These are phyloP conservation scores for Pseudogymnoascus verrucosus DNA, from an alignment of 2,329 filamentous ascomycete genomes.

Conservation along the genomic window DNA sequence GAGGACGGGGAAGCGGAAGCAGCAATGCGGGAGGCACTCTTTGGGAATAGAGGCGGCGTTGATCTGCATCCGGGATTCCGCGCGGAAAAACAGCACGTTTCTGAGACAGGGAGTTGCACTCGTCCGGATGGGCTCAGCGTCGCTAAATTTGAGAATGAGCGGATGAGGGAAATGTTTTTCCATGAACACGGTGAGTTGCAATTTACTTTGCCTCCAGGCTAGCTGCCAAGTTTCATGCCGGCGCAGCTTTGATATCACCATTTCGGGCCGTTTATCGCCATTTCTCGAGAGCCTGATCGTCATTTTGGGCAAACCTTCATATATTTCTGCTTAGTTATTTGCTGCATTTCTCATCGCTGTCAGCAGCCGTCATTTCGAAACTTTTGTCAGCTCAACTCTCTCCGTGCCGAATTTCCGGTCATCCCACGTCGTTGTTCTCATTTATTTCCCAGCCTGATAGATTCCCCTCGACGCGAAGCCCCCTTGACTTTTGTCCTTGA, in stretches of 20 bases:
- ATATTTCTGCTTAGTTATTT: background rate
- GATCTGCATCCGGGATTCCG: constrained; percentile 3
- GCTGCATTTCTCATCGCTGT: background rate
- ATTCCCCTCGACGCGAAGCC: background rate
- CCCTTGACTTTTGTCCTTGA: background rate
- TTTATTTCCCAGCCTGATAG: background rate
- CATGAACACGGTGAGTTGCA: background rate
- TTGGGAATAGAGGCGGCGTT: background rate
- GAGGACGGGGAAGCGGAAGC: background rate
- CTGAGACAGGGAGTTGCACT: background rate
- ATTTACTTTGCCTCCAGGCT: background rate
- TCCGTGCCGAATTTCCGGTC: background rate
- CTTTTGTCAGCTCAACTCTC: background rate
- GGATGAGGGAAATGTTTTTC: background rate
- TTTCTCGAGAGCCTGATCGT: background rate
- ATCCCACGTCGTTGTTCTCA: background rate
- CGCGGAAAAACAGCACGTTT: background rate
- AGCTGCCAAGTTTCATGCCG: background rate
- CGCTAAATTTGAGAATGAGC: background rate
- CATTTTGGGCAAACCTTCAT: background rate
- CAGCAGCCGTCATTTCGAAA: background rate
- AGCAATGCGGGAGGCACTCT: background rate
- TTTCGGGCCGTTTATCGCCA: constrained; percentile 2
- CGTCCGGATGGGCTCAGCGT: background rate
- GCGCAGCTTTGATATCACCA: background rate